phyloP scores from a whole-genome alignment of 2,329 filamentous ascomycete species.

The Coniochaeta pulveracea region DNA sequence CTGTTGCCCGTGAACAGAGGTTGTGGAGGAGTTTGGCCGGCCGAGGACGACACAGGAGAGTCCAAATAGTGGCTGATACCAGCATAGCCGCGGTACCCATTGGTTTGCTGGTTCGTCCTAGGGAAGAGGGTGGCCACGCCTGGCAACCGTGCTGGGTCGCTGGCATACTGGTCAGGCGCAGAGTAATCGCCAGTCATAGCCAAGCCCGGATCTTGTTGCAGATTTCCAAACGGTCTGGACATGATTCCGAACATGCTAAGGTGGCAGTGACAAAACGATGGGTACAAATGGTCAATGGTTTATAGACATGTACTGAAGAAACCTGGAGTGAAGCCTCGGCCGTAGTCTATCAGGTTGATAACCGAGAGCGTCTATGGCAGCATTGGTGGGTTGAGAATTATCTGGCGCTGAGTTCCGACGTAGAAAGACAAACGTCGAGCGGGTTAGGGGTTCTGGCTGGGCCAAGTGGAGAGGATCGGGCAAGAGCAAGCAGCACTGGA shows the following conservation, averaged over 20 bases:
- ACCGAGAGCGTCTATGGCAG: too few relatives aligned
- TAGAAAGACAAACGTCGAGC: too few relatives aligned
- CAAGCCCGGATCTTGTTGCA: slow-evolving; percentile 18
- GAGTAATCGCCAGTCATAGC: slow-evolving; percentile 16
- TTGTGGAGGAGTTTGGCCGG: slow-evolving; percentile 17
- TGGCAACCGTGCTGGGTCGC: slow-evolving; percentile 14
- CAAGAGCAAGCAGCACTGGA: too few relatives aligned
- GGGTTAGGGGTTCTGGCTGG: too few relatives aligned
- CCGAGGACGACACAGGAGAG: slow-evolving; percentile 19
- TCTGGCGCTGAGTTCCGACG: too few relatives aligned
- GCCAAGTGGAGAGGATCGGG: too few relatives aligned
- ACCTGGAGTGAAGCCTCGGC: too few relatives aligned
- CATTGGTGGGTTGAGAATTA: too few relatives aligned
- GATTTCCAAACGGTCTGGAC: slow-evolving; percentile 21
- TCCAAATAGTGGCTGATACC: slow-evolving; percentile 15
- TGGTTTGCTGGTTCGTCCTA: slow-evolving; percentile 8
- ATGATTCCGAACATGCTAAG: slow-evolving; percentile 21
- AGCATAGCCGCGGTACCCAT: slow-evolving; percentile 12
- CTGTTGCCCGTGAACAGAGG: slow-evolving; percentile 13
- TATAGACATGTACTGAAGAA: too few relatives aligned
- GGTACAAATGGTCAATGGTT: too few relatives aligned
- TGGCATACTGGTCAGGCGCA: slow-evolving; percentile 14
- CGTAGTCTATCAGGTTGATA: too few relatives aligned
- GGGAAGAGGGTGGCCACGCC: slow-evolving; percentile 16
- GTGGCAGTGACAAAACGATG: too few relatives aligned